These are phyloP conservation scores for Saccharomycopsis hybrid DNA, from an alignment of 1,139 yeast genomes.

Conservation along the genomic window DNA sequence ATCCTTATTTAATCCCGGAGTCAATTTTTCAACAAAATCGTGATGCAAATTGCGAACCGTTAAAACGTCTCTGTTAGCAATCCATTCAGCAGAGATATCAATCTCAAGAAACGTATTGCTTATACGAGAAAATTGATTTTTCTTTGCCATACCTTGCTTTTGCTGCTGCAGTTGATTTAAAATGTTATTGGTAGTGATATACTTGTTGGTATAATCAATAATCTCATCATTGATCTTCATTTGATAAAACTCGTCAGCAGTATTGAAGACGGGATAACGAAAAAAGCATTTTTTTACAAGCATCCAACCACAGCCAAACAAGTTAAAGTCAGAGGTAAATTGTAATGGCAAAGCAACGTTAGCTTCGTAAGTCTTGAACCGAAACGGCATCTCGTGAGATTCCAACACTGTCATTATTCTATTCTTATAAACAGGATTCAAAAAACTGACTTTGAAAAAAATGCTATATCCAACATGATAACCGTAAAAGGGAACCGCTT, in stretches of 20 bases:
- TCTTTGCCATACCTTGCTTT: not conserved
- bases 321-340: slow-evolving; percentile 74
- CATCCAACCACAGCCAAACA: slow-evolving; percentile 82
- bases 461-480: slow-evolving; percentile 57
- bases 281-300: slow-evolving; percentile 32
- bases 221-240: slow-evolving; percentile 16
- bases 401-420: slow-evolving; percentile 57
- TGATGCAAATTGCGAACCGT: slow-evolving; percentile 44
- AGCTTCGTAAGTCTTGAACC: slow-evolving; percentile 56
- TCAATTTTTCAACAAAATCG: slow-evolving; percentile 36
- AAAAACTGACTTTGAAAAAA: slow-evolving; percentile 60
- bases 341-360: slow-evolving; percentile 77
- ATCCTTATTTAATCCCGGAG: slow-evolving; percentile 17
- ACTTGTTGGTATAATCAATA: slow-evolving; percentile 2
- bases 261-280: slow-evolving; percentile 30
- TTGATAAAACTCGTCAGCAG: slow-evolving; percentile 11
- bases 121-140: slow-evolving; percentile 40
- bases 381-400: not conserved
- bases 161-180: not conserved
- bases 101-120: slow-evolving; percentile 63
- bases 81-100: slow-evolving; percentile 55
- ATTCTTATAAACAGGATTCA: slow-evolving; percentile 55
- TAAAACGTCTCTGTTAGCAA: slow-evolving; percentile 47
- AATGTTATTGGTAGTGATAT: not conserved
- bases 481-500: slow-evolving; percentile 81